phyloP scores from a whole-genome alignment of 176 grass and related monocot species.

The Microstegium vimineum region DNA sequence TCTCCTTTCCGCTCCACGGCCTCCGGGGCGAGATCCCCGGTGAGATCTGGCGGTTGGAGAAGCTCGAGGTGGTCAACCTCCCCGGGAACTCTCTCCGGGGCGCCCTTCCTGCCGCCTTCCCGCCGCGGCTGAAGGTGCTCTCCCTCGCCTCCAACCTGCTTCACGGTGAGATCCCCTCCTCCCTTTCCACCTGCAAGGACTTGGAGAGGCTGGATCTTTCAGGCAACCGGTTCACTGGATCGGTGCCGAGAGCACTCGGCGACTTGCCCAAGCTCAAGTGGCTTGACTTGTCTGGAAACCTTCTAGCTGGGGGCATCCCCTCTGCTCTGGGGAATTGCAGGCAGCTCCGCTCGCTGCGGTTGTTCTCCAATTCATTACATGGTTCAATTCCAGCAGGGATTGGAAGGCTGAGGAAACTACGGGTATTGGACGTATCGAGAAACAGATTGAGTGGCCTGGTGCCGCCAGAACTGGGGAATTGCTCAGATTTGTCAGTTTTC shows the following conservation, averaged over 20 bases:
- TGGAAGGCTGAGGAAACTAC: constrained; percentile 61
- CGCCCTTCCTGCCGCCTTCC: constrained; percentile 52
- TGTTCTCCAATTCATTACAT: constrained; percentile 65
- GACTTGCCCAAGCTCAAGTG: constrained; percentile 31
- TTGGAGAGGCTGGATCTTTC: constrained; percentile 70
- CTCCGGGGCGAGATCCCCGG: constrained; percentile 68
- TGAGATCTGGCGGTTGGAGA: constrained; percentile 78
- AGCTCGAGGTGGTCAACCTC: constrained; percentile 63
- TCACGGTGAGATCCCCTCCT: constrained; percentile 56
- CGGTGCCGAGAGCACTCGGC: constrained; percentile 41
- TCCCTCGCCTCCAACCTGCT: constrained; percentile 61
- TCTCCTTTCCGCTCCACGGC: constrained; percentile 46
- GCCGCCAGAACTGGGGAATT: constrained; percentile 65
- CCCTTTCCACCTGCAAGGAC: constrained; percentile 41
- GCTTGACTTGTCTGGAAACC: constrained; percentile 57
- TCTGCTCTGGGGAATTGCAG: constrained; percentile 52
- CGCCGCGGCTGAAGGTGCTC: constrained; percentile 52
- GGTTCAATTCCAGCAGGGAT: constrained; percentile 68
- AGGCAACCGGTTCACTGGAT: constrained; percentile 48
- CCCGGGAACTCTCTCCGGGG: constrained; percentile 59
- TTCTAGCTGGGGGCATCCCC: constrained; percentile 50
- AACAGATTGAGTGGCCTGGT: constrained; percentile 66
- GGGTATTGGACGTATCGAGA: constrained; percentile 62
- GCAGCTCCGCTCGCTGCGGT: constrained; percentile 47
- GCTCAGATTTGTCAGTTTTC: constrained; percentile 49